Evolutionary conservation across 768 basidiomycete genomes (phyloP).

Genomic region (Kwoniella heveanensis): DNA sequence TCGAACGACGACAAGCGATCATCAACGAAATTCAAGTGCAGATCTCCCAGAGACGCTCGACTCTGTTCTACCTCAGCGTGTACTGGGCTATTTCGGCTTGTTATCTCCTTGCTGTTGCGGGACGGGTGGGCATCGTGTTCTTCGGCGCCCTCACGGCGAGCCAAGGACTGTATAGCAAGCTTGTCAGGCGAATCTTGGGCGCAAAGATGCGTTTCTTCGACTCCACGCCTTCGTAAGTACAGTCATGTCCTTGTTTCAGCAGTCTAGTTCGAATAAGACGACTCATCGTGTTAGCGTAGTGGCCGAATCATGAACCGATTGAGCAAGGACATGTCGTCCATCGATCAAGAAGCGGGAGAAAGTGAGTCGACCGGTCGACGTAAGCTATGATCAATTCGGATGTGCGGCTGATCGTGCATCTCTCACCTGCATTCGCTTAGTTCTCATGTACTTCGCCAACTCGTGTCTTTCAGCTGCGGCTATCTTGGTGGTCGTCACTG

Average conservation of each 20-base stretch:
- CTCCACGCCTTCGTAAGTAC: constrained; percentile 42
- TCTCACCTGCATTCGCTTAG: constrained; percentile 4
- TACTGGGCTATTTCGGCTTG: constrained; percentile 43
- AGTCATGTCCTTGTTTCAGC: background rate
- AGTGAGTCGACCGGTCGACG: constrained; percentile 24
- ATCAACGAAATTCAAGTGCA: constrained; percentile 6
- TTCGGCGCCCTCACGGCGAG: constrained; percentile 47
- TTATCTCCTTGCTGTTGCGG: constrained; percentile 47
- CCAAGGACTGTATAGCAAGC: constrained; percentile 45
- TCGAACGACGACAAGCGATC: background rate
- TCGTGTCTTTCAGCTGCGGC: constrained; percentile 48
- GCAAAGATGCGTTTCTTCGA: constrained; percentile 54
- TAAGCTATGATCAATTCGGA: background rate
- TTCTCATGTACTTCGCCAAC: constrained; percentile 45
- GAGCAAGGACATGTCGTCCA: constrained; percentile 77
- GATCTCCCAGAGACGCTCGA: constrained; percentile 21
- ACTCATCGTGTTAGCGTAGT: constrained; percentile 57
- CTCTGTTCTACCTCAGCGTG: constrained; percentile 46
- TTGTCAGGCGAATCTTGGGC: constrained; percentile 54
- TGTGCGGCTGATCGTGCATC: too few species aligned
- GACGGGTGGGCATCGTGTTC: constrained; percentile 44
- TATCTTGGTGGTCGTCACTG: constrained; percentile 53
- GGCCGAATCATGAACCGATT: constrained; percentile 80
- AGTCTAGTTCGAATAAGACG: background rate
- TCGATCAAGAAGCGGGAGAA: constrained; percentile 61